phyloP scores from a whole-genome alignment of 2,329 filamentous ascomycete species.

The Xylaria sp. region DNA sequence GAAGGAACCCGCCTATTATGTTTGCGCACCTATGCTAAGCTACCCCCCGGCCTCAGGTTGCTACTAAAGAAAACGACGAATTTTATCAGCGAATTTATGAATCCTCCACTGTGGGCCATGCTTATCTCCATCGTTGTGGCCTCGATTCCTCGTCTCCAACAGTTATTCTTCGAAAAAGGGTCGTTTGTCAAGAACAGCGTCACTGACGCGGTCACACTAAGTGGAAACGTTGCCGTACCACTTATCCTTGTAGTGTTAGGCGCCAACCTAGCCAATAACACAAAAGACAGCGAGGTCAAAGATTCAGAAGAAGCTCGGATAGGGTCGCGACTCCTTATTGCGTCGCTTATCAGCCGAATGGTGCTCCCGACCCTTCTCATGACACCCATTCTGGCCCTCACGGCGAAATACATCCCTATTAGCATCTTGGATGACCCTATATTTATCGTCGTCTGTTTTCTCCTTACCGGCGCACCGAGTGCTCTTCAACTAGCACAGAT shows the following conservation, averaged over 20 bases:
- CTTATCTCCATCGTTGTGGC: conserved; percentile 89
- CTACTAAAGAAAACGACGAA: conserved; percentile 61
- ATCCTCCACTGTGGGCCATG: conserved; percentile 98
- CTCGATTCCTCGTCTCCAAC: conserved; percentile 83
- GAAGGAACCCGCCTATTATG: conserved; percentile 10
- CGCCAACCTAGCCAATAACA: conserved; percentile 93
- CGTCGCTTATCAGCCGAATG: conserved; percentile 90
- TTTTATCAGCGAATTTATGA: conserved; percentile 94
- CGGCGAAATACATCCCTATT: conserved; percentile 89
- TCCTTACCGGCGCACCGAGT: conserved; percentile 92
- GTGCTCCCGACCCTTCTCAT: conserved; percentile 90
- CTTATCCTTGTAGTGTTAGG: conserved; percentile 95
- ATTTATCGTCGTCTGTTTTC: conserved; percentile 96
- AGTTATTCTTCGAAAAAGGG: conserved; percentile 86
- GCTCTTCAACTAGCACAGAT: conserved; percentile 97
- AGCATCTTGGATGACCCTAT: conserved; percentile 98
- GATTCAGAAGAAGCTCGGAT: conserved; percentile 77
- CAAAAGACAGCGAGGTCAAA: conserved; percentile 72
- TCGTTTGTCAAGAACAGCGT: conserved; percentile 94
- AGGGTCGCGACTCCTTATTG: conserved; percentile 81
- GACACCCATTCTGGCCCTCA: conserved; percentile 86
- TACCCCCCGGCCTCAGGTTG: conserved; percentile 26
- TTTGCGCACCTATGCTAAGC: conserved; percentile 24
- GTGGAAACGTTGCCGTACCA: conserved; percentile 90
- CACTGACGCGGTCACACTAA: conserved; percentile 85